A percentile compares a stretch with the other conserved stretches of the same genome.
Evolutionary conservation across 179 eudicot genomes (phyloP).

Genomic region (Gypsophila paniculata): DNA sequence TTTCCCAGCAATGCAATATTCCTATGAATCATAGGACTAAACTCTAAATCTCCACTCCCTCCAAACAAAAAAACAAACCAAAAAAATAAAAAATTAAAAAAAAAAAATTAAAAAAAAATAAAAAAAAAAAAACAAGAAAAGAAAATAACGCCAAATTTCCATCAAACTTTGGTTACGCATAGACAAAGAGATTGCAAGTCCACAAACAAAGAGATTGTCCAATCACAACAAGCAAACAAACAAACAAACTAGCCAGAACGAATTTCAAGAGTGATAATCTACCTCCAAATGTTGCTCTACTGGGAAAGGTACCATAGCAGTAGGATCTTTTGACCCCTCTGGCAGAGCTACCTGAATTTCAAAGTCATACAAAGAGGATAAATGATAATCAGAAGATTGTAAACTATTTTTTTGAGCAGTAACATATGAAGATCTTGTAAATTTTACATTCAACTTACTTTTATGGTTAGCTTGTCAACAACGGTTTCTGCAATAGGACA

Average conservation of each 20-base stretch:
- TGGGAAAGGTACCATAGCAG: constrained; percentile 55
- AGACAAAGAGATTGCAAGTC: too few species aligned
- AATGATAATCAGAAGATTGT: background rate
- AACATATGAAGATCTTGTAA: background rate
- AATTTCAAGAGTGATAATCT: constrained; percentile 15
- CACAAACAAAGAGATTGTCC: background rate
- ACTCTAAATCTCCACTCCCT: too few species aligned
- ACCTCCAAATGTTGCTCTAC: constrained; percentile 81
- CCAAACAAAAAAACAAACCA: too few species aligned
- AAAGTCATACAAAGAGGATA: background rate
- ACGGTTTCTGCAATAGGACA: constrained; percentile 73
- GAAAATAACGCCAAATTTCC: too few species aligned
- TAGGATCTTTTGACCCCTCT: constrained; percentile 82
- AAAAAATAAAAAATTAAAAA: too few species aligned
- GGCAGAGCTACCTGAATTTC: constrained; percentile 77
- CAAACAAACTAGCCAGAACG: background rate
- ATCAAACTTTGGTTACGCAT: too few species aligned
- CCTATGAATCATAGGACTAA: too few species aligned
- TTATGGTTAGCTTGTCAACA: constrained; percentile 74
- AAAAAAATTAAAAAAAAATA: too few species aligned
- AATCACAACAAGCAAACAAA: background rate
- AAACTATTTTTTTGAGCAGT: background rate
- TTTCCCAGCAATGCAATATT: too few species aligned
- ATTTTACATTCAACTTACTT: constrained; percentile 40
- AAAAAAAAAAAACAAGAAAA: too few species aligned